A percentile compares a stretch with the other conserved stretches of the same genome.
phyloP scores from a whole-genome alignment of 139 green algal genomes.

The Protoeuglena noctilucae region DNA sequence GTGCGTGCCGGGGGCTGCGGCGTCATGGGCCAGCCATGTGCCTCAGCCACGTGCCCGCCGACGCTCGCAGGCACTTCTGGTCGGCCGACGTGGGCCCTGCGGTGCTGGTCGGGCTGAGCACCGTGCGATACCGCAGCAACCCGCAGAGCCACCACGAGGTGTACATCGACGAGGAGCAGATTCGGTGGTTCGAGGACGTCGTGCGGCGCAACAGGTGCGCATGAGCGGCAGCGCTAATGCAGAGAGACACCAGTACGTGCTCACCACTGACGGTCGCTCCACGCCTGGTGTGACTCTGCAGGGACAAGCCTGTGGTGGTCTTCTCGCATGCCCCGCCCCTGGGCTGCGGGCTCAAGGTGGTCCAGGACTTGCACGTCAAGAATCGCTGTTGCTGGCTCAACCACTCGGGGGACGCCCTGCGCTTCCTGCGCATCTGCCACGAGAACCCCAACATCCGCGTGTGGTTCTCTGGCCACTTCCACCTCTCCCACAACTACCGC shows the following conservation, averaged over 20 bases:
- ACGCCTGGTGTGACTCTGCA: no score
- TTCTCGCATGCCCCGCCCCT: slow-evolving; percentile 60
- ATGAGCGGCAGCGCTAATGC: no score
- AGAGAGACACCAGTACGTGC: no score
- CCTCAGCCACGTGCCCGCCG: no score
- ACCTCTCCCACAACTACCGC: slow-evolving; percentile 57
- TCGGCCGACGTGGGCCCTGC: slow-evolving; percentile 30
- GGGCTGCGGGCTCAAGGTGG: slow-evolving; percentile 52
- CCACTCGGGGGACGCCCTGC: slow-evolving; percentile 23
- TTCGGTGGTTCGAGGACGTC: slow-evolving; percentile 38
- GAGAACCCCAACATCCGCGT: slow-evolving; percentile 39
- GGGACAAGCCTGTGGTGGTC: slow-evolving; percentile 34
- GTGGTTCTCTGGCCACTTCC: slow-evolving; percentile 60
- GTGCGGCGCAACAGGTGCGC: no score
- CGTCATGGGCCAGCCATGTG: no score
- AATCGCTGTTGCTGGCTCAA: slow-evolving; percentile 57
- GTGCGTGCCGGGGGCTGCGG: no score
- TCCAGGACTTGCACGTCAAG: slow-evolving; percentile 67
- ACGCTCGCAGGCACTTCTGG: slow-evolving; percentile 45
- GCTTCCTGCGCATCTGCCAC: slow-evolving; percentile 46
- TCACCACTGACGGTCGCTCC: no score
- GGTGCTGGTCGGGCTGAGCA: slow-evolving; percentile 50
- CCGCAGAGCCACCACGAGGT: slow-evolving; percentile 29
- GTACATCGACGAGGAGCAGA: slow-evolving; percentile 56
- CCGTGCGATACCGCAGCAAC: slow-evolving; percentile 42